Conservation (phyloP, 2,329 filamentous ascomycete species). For the Colletotrichum musae region DNA sequence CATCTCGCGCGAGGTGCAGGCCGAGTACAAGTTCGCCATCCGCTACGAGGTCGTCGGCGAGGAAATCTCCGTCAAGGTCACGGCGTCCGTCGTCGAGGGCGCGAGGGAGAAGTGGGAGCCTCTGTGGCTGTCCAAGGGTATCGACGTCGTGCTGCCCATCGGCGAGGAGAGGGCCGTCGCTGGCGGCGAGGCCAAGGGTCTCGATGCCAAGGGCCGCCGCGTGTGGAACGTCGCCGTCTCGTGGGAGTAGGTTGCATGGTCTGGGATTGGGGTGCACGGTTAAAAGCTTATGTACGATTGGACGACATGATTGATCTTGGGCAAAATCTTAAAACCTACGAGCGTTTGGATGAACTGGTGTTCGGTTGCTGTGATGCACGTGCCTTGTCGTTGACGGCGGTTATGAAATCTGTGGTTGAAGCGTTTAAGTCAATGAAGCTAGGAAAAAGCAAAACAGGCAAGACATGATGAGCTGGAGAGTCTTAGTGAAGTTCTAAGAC, state of each 20-base stretch:
- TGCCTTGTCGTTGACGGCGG: too few species aligned
- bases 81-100: slow-evolving; percentile 1
- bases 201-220: slow-evolving; percentile 21
- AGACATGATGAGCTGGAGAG: too few species aligned
- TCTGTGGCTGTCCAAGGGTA: slow-evolving; percentile 22
- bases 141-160: slow-evolving; percentile 31
- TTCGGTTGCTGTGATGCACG: too few species aligned
- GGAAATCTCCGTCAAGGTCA: slow-evolving; percentile 11
- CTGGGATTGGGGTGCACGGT: too few species aligned
- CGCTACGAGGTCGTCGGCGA: slow-evolving; percentile 16
- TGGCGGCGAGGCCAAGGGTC: slow-evolving; percentile 17
- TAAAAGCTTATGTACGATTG: too few species aligned
- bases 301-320: too few species aligned
- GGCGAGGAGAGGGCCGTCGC: slow-evolving; percentile 31
- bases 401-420: too few species aligned
- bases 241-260: not conserved
- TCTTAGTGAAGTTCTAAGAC: too few species aligned
- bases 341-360: too few species aligned
- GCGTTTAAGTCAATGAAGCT: too few species aligned
- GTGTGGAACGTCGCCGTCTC: slow-evolving; percentile 33
- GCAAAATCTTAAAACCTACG: too few species aligned
- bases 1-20: slow-evolving; percentile 42
- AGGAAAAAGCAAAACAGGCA: too few species aligned
- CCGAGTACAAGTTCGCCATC: slow-evolving; percentile 32
- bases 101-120: slow-evolving; percentile 22